phyloP scores from a whole-genome alignment of 176 grass and related monocot genomes.

The Carex cristatella region DNA sequence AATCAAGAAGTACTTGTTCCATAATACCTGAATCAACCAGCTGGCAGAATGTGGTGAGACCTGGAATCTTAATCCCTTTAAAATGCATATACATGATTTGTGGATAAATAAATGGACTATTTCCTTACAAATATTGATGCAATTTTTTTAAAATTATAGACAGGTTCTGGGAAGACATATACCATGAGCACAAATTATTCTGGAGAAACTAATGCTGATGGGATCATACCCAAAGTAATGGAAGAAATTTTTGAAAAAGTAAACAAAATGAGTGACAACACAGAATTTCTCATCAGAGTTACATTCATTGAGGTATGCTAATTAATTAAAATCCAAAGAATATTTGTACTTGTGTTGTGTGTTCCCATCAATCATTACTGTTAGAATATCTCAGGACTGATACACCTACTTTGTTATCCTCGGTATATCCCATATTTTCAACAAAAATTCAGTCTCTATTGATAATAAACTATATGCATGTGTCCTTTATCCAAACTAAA shows the following conservation, averaged over 20 bases:
- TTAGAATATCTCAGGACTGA: too few relatives aligned
- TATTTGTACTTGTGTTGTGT: background rate
- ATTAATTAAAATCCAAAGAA: background rate
- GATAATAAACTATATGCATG: background rate
- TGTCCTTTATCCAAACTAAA: background rate
- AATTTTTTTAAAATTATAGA: slow-evolving; percentile 38
- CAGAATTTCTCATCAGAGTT: slow-evolving; percentile 77
- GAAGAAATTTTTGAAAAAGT: slow-evolving; percentile 82
- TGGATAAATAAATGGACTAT: background rate
- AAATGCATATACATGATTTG: slow-evolving; percentile 4
- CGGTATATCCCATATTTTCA: background rate
- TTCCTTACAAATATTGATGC: background rate
- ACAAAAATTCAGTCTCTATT: background rate
- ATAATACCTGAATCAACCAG: background rate
- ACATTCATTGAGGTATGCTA: slow-evolving; percentile 81
- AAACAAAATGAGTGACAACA: slow-evolving; percentile 39
- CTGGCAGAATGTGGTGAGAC: too few relatives aligned
- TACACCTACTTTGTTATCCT: too few relatives aligned
- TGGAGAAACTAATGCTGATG: slow-evolving; percentile 48
- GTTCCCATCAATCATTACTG: background rate
- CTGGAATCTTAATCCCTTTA: slow-evolving; percentile 1
- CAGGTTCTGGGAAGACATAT: slow-evolving; percentile 92
- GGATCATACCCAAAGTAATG: slow-evolving; percentile 97
- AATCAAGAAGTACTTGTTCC: background rate
- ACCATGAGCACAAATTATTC: slow-evolving; percentile 92